Percentiles rank a stretch among this genome's conserved stretches.
Evolutionary conservation across 495 filamentous ascomycete species (phyloP).

Genomic region (Penicillium arizonense): DNA sequence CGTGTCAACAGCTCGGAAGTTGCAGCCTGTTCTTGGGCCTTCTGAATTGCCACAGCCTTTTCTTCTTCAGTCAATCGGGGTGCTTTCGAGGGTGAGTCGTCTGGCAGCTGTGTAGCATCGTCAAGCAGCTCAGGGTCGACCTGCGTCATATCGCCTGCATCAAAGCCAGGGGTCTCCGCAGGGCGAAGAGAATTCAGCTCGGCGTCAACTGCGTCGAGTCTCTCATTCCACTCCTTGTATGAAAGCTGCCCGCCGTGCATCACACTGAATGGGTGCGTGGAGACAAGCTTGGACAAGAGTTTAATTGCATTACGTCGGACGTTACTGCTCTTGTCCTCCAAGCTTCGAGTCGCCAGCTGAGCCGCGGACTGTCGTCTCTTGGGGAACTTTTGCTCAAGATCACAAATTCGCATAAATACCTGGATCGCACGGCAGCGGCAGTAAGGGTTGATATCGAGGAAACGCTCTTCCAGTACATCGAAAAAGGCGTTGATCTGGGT

Average conservation of each 20-base stretch:
- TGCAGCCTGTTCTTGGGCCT: conserved; percentile 70
- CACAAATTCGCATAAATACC: conserved; percentile 87
- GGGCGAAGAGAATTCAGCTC: conserved; percentile 82
- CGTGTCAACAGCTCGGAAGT: conserved; percentile 79
- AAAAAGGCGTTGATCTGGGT: conserved; percentile 95
- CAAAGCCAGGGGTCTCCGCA: conserved; percentile 72
- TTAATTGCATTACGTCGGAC: conserved; percentile 95
- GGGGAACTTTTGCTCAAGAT: conserved; percentile 90
- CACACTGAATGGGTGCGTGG: conserved; percentile 89
- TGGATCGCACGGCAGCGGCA: conserved; percentile 90
- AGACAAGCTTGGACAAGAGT: conserved; percentile 78
- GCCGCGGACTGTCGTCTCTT: conserved; percentile 85
- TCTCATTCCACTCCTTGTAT: conserved; percentile 76
- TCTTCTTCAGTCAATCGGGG: conserved; percentile 60
- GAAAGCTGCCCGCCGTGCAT: conserved; percentile 87
- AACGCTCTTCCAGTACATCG: conserved; percentile 92
- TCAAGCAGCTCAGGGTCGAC: conserved; percentile 81
- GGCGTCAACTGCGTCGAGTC: conserved; percentile 74
- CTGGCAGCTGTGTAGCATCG: conserved; percentile 80
- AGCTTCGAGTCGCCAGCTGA: conserved; percentile 78
- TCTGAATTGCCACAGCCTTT: conserved; percentile 50
- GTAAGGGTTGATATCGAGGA: conserved; percentile 96
- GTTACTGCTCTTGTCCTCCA: conserved; percentile 98
- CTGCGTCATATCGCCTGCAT: conserved; percentile 50
- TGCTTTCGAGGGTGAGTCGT: conserved; percentile 60